Conservation (phyloP, 139 green algal species). For the Edaphochlamys debaryana region DNA sequence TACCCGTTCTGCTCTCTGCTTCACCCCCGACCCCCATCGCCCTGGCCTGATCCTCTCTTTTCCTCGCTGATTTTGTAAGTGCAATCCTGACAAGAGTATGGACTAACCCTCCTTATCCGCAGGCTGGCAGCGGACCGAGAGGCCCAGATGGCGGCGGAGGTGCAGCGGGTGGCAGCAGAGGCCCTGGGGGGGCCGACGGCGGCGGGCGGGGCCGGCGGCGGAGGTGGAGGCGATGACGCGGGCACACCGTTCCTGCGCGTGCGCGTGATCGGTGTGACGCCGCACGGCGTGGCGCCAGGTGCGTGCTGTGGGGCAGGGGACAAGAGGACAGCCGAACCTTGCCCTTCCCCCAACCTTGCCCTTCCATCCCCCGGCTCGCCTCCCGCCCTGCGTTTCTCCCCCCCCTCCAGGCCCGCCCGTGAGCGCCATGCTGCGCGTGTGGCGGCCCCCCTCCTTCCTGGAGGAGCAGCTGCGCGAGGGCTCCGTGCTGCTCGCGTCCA, state of each 20-base stretch:
- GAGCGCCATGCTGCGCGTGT: conserved; percentile 11
- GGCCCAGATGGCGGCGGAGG: conserved; percentile 11
- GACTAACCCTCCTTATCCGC: background rate
- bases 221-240: background rate
- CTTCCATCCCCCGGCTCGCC: too few species aligned
- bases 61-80: too few species aligned
- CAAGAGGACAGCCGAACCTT: too few species aligned
- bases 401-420: background rate
- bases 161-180: background rate
- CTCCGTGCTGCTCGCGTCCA: conserved; percentile 11
- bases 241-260: conserved; percentile 12
- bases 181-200: background rate
- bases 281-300: background rate
- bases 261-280: conserved; percentile 9
- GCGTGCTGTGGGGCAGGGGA: background rate
- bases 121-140: conserved; percentile 19
- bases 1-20: too few species aligned
- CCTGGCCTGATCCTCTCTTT: too few species aligned
- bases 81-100: too few species aligned
- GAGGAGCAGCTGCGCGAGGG: conserved; percentile 30
- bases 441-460: conserved; percentile 5
- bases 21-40: too few species aligned
- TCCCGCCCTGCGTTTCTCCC: too few species aligned
- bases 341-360: too few species aligned
- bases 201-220: background rate